Evolutionary conservation across 257 asterid species (phyloP).

Genomic region (Henckelia pumila): DNA sequence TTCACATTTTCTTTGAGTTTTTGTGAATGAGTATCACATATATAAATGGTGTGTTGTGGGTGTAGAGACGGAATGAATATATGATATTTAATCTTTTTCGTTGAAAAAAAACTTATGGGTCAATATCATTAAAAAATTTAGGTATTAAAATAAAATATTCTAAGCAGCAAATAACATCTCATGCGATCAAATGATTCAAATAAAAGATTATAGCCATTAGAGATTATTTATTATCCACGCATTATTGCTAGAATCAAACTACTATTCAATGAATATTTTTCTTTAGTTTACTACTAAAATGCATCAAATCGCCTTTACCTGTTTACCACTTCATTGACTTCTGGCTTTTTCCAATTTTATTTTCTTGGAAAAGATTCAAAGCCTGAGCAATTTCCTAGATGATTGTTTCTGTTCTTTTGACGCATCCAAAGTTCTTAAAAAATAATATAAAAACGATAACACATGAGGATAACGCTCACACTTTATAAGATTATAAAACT

Average conservation of each 20-base stretch:
- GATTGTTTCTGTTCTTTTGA: background rate
- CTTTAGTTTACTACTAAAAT: background rate
- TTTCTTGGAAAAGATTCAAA: no score
- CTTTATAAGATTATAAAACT: no score
- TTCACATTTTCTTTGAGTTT: no score
- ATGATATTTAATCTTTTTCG: no score
- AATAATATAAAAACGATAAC: no score
- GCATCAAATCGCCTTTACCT: background rate
- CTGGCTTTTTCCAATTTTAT: background rate
- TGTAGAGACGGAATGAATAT: no score
- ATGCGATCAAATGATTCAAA: no score
- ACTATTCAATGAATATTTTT: background rate
- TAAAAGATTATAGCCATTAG: background rate
- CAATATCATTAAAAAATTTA: no score
- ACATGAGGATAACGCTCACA: no score
- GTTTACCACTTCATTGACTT: no score
- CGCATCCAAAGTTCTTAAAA: background rate
- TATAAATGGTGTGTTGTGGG: background rate
- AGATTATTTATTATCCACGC: background rate
- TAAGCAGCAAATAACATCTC: background rate
- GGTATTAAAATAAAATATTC: background rate
- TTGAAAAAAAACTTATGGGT: no score
- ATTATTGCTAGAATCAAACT: background rate
- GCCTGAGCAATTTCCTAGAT: background rate
- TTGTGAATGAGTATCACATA: no score